Evolutionary conservation across 495 filamentous ascomycete genomes (phyloP), one percentile per base, ranked within the genome.

Genomic region (Penicillium tannophilum): DNA sequence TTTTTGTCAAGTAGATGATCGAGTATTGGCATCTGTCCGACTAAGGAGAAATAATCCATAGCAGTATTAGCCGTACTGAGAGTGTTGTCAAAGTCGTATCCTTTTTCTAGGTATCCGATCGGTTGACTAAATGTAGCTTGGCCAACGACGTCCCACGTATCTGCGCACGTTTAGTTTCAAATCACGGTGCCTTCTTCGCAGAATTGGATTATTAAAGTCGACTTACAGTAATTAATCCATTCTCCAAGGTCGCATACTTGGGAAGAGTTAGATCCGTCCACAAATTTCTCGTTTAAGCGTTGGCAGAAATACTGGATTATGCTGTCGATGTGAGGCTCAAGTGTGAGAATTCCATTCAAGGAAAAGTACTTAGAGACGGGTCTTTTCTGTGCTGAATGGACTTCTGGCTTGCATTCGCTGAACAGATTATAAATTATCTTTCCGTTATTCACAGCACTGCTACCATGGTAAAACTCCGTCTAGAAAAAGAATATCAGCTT

Each of bases 21-120:
- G n/a, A 89, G 76, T 61, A 82, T 71, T 33, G 86, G 86, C 56
- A 88, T 84, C 71, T 87, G 83, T 16, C 83, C 85, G 28, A 77
- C 64, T 9, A 65, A 3, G 10, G 52, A 36, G 54, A 79, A 63
- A 39, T 66, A 65, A 28, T 63, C 58, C 60, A 69, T 61, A 3
- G 63, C 54, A 9, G 33, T 50, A 43, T 65, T 44, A 0, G 63
- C 50, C 2, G 46, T 67, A 14, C 33, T 31, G 7, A 67, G 23
- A 14, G 62, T 62, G n/a, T 36, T 19, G 33, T 69, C 59, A 28
- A 73, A 64, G 61, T 80, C 77, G 39, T 46, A 52, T 19, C 70
- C 76, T 19, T 72, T 62, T 19, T 74, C 64, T 48, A 79, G 45
- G 60, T 72, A 76, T 33, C 76, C 74, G 57, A 70, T 70, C 5